Base-by-base conservation (phyloP, 345 rosid genomes). In the Laguncularia racemosa region DNA sequence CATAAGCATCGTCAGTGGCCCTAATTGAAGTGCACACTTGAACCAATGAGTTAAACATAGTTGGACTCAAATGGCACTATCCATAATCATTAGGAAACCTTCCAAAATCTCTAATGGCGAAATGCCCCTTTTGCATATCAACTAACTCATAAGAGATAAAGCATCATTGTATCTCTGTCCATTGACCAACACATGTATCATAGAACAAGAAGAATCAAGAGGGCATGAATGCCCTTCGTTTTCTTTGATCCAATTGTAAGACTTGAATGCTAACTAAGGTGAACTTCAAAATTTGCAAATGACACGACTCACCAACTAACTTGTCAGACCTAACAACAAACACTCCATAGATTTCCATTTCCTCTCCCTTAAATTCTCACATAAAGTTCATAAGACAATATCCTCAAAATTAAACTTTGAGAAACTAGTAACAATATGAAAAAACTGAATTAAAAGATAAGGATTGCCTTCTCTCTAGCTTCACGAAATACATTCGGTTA, bases 31-130 rank as follows among this genome's bases (percentile, higher is more conserved):
- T 75, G 62, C 91, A 87, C 64, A 85, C 82, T 61, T 82, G 76
- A 67, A 87, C 79, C 67, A 84, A 72, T 44, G 83, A 68, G 65
- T 88, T 85, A 60, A 84, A 81, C 63, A 84, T 85, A 7, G 79
- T 78, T 1, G 66, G 64, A 66, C 57, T 64, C 15, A 82, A 79
- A 50, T 66, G 55, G 59, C 74, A 77, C 9, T 20, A 59, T 64
- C 69, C 62, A 61, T 57, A 81, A 66, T 55, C 68, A 56, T 69
- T 60, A 73, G 49, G 70, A 88, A 73, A 56, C 77, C 82, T 8
- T 78, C 74, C 55, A 79, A 66, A 60, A 84, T 60, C 50, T 75
- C 71, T 67, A 74, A 63, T 4, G 87, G 84, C 15, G 71, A 61
- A 43, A 59, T 58, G 1, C 78, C 78, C 63, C 68, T 66, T 16